Base-by-base conservation (phyloP, 176 grass and related monocot species). In the Oryza australiensis region DNA sequence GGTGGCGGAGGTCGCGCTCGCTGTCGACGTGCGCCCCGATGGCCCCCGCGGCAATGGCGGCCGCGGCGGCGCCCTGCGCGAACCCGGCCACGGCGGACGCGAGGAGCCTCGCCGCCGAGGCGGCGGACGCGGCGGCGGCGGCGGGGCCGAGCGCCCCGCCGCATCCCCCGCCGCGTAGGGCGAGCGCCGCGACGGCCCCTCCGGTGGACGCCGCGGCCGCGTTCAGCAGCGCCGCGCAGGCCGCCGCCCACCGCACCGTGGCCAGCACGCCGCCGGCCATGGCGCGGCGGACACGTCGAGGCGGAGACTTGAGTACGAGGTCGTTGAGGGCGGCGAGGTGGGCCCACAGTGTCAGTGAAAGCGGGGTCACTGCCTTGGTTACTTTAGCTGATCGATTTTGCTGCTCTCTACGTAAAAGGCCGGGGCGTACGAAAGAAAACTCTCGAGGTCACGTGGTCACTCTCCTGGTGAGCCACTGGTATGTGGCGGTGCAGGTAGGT, bases 1-100 rank as follows among this genome's bases (percentile, higher is more conserved):
- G 70, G 32, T 92, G 75, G 30, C 88, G 82, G 70, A 81, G 57
- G 55, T 90, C 87, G 63, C 81, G 84, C 62, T 89, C 82, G n/a
- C 84, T 77, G 67, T 88, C 80, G 57, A 92, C 64, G 32, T 80
- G 74, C 55, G 80, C 93, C 35, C 85, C 93, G 37, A 92, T 33
- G 3, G 89, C 83, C 32, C 74, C 84, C 23, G 87, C 65, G 3
- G 86, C 84, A 11, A 92, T 94, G 26, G 87, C 77, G 9, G 89
- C 87, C 3, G 84, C 93, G n/a, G 88, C 89, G 11, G 83, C 66
- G 59, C 92, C 89, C 84, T 94, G 89, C 48, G 86, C 80, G 34
- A 92, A 72, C 4, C 92, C 84, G 3, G 89, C 76, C 26, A 62
- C 64, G 4, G 64, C 65, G 4, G 73, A 83, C 23, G 87, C 84